phyloP scores from a whole-genome alignment of 129 eudicot species.

The Lonicera japonica region DNA sequence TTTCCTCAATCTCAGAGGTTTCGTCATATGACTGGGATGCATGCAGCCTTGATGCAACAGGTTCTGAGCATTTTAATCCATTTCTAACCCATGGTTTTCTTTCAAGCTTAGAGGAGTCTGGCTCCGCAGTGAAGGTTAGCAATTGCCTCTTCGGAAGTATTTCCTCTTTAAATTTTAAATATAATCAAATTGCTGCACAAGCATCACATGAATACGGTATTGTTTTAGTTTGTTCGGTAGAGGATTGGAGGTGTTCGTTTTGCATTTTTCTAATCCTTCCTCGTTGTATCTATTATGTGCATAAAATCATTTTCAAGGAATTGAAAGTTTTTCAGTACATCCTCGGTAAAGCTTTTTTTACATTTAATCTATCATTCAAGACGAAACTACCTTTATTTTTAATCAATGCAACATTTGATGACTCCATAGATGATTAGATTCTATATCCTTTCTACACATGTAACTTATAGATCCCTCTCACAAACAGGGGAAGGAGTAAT shows the following conservation, averaged over 20 bases:
- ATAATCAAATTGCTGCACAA: not conserved
- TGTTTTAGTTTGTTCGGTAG: not conserved
- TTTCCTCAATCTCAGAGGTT: constrained; percentile 80
- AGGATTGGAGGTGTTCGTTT: not conserved
- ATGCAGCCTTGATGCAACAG: constrained; percentile 71
- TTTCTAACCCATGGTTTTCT: constrained; percentile 89
- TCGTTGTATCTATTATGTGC: too few relatives aligned
- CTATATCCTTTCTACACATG: too few relatives aligned
- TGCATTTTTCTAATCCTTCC: not conserved
- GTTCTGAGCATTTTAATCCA: constrained; percentile 69
- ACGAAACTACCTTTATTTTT: too few relatives aligned
- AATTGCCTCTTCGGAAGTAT: constrained; percentile 3
- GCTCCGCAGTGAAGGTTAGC: constrained; percentile 75
- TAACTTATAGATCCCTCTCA: too few relatives aligned
- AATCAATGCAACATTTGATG: too few relatives aligned
- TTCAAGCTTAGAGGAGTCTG: constrained; percentile 87
- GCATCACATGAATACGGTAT: constrained; percentile 5
- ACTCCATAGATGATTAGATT: too few relatives aligned
- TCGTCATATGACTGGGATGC: constrained; percentile 79
- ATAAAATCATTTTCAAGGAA: too few relatives aligned
- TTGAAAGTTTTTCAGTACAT: too few relatives aligned
- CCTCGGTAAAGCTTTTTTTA: too few relatives aligned
- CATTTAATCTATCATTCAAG: too few relatives aligned
- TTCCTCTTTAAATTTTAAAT: not conserved
- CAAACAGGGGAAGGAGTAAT: too few relatives aligned